These are phyloP conservation scores for Coprinopsis marcescibilis DNA, from an alignment of 768 basidiomycete species.

Conservation along the genomic window DNA sequence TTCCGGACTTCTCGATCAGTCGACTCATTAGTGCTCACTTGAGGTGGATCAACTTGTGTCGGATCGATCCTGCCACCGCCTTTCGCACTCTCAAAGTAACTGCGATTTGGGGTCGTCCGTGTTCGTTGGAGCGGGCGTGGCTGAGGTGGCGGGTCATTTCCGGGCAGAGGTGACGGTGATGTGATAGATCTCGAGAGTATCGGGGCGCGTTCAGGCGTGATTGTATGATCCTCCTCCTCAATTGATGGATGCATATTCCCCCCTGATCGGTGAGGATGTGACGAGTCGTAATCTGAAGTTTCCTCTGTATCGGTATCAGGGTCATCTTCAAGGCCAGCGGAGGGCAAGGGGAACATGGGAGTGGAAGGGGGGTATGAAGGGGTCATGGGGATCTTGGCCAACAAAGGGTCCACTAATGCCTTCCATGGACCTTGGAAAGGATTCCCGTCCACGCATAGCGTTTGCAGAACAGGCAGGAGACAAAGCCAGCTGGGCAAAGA, in stretches of 20 bases:
- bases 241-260: constrained; percentile 23
- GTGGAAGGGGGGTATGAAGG: constrained; percentile 64
- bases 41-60: not conserved
- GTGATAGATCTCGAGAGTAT: constrained; percentile 48
- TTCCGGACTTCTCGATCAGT: constrained; percentile 60
- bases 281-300: constrained; percentile 48
- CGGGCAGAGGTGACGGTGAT: constrained; percentile 34
- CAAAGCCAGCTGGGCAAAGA: constrained; percentile 94
- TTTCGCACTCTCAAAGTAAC: constrained; percentile 42
- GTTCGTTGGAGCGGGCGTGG: constrained; percentile 57
- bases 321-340: constrained; percentile 42
- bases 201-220: constrained; percentile 57
- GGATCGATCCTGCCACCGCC: constrained; percentile 27
- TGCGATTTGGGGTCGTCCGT: constrained; percentile 67
- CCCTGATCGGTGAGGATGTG: constrained; percentile 27
- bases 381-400: constrained; percentile 55
- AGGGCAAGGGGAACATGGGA: constrained; percentile 50
- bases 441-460: constrained; percentile 89
- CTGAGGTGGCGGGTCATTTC: constrained; percentile 18
- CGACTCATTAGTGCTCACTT: not conserved
- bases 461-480: constrained; percentile 77
- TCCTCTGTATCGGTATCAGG: constrained; percentile 52
- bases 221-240: constrained; percentile 74
- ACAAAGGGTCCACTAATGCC: constrained; percentile 78
- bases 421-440: constrained; percentile 95